These are phyloP conservation scores for Globisporangium cystogenes DNA, from an alignment of 352 stramenopile genomes.

Conservation along the genomic window DNA sequence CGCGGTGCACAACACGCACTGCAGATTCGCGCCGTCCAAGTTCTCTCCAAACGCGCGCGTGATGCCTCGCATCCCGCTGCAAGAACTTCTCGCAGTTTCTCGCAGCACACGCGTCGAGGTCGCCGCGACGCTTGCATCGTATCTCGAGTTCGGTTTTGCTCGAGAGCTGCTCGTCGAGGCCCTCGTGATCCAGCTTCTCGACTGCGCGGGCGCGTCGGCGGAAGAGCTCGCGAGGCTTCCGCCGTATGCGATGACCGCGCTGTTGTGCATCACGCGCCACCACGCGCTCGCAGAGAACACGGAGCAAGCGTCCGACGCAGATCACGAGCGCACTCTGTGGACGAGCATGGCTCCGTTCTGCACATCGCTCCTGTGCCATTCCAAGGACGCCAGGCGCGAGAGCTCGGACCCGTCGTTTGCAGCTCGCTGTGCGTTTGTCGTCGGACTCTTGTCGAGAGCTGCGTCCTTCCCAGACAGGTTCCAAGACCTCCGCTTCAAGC, in stretches of 20 bases:
- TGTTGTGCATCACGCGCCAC: slow-evolving; percentile 28
- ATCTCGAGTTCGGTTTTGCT: slow-evolving; percentile 37
- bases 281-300: slow-evolving; percentile 22
- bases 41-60: slow-evolving; percentile 19
- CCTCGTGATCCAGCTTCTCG: slow-evolving; percentile 37
- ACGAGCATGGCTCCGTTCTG: slow-evolving; percentile 32
- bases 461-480: slow-evolving; percentile 34
- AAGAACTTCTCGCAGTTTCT: slow-evolving; percentile 23
- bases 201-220: slow-evolving; percentile 11
- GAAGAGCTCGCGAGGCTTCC: slow-evolving; percentile 34
- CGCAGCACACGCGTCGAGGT: slow-evolving; percentile 28
- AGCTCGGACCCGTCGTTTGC: slow-evolving; percentile 7
- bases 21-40: slow-evolving; percentile 36
- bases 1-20: slow-evolving; percentile 36
- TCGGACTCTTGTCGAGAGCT: slow-evolving; percentile 38
- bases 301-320: slow-evolving; percentile 7
- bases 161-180: slow-evolving; percentile 36
- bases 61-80: slow-evolving; percentile 29
- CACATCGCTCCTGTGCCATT: slow-evolving; percentile 21
- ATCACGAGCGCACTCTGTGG: slow-evolving; percentile 28
- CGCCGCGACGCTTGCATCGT: slow-evolving; percentile 22
- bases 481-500: neutral
- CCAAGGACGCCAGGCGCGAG: slow-evolving; percentile 2
- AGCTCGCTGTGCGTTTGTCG: slow-evolving; percentile 29
- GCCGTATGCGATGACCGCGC: slow-evolving; percentile 30